Percentiles rank a stretch among this genome's conserved stretches.
Conservation (phyloP, 495 filamentous ascomycete species). For the Penicillium pancosmium region DNA sequence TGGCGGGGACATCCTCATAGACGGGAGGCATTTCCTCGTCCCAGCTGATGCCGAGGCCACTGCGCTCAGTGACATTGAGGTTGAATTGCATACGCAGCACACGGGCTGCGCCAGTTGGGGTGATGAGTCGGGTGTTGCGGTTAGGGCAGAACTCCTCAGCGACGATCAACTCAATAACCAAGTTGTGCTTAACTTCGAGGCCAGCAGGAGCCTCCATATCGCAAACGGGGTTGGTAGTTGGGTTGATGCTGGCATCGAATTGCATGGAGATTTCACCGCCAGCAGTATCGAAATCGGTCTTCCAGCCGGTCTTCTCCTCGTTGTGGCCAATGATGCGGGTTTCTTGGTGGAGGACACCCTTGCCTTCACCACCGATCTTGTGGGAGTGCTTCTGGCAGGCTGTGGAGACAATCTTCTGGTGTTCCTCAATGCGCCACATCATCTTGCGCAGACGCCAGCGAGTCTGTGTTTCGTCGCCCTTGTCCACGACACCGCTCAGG, state of each 20-base stretch:
- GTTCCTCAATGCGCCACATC: conserved; percentile 92
- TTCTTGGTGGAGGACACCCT: conserved; percentile 79
- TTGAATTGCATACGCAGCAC: conserved; percentile 94
- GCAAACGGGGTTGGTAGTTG: conserved; percentile 67
- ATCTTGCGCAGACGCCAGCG: conserved; percentile 90
- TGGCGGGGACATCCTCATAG: conserved; percentile 91
- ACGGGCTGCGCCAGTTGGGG: conserved; percentile 86
- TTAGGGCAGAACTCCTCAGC: conserved; percentile 84
- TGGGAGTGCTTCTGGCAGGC: conserved; percentile 78
- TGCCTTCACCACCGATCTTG: conserved; percentile 70
- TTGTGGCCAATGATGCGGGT: conserved; percentile 71
- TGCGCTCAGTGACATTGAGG: conserved; percentile 76
- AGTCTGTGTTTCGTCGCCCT: conserved; percentile 60
- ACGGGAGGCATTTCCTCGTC: conserved; percentile 94
- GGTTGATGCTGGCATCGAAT: conserved; percentile 70
- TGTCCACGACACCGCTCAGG: conserved; percentile 75
- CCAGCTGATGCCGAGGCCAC: conserved; percentile 92
- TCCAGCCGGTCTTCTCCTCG: conserved; percentile 89
- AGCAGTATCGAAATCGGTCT: conserved; percentile 77
- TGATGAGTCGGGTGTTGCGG: conserved; percentile 68
- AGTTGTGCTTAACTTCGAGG: conserved; percentile 75
- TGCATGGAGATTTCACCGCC: conserved; percentile 82
- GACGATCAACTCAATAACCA: conserved; percentile 93
- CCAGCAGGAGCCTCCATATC: conserved; percentile 80
- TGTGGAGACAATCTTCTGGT: conserved; percentile 73